Evolutionary conservation across 192 early-diverging fungal species (phyloP).

Genomic region (Obelidium mucronatum): DNA sequence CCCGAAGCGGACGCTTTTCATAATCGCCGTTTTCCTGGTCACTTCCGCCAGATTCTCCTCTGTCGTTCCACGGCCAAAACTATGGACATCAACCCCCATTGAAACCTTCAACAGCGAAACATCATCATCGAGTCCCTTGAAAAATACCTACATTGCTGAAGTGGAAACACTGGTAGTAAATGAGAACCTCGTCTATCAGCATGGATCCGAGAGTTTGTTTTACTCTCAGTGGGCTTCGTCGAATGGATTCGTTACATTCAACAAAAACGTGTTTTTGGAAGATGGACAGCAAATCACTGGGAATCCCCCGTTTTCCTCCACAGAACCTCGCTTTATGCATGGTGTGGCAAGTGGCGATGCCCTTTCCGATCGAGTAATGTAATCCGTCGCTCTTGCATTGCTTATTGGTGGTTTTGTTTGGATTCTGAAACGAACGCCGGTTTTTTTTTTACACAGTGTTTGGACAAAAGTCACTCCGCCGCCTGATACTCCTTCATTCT

Average conservation of each 20-base stretch:
- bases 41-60: slow-evolving; percentile 10
- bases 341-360: slow-evolving; percentile 49
- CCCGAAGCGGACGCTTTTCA: slow-evolving; percentile 27
- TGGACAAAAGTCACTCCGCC: slow-evolving; percentile 47
- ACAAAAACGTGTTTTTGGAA: not conserved
- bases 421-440: not conserved
- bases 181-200: slow-evolving; percentile 32
- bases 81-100: not conserved
- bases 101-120: too few relatives aligned
- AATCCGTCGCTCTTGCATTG: not conserved
- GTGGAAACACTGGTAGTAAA: slow-evolving; percentile 1
- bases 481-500: not conserved
- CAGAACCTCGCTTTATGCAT: slow-evolving; percentile 34
- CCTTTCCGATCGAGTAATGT: slow-evolving; percentile 41
- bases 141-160: not conserved
- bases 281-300: not conserved
- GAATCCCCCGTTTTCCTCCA: not conserved
- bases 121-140: too few relatives aligned
- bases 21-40: slow-evolving; percentile 12
- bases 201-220: slow-evolving; percentile 13
- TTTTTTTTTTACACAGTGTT: slow-evolving; percentile 35
- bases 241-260: not conserved
- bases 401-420: not conserved
- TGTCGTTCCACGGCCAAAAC: not conserved
- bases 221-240: not conserved